Conservation (phyloP, 163 green algal species). For the Prototheca stagnorum region DNA sequence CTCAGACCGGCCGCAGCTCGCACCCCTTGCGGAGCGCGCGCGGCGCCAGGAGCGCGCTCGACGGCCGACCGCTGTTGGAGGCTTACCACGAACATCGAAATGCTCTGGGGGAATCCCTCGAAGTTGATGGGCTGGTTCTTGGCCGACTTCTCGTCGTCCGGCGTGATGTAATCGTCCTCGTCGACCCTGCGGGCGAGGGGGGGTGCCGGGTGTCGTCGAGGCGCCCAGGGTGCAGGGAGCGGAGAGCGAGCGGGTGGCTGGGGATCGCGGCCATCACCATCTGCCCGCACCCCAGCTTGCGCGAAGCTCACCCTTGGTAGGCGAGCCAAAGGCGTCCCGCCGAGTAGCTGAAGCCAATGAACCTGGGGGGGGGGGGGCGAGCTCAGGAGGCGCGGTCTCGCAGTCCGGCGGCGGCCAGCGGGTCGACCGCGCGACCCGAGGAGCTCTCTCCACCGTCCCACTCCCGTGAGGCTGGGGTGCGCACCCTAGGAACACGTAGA, state of each 20-base stretch:
- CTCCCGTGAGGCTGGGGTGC: no score
- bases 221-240: background rate
- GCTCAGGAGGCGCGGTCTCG: background rate
- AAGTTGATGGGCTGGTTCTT: background rate
- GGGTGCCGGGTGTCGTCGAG: background rate
- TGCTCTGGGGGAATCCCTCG: background rate
- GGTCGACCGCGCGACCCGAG: constrained; percentile 3
- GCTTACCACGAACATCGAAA: constrained; percentile 1
- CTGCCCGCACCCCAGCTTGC: background rate
- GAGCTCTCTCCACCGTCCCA: no score
- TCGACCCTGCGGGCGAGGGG: background rate
- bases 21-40: background rate
- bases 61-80: no score
- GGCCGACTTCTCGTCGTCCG: background rate
- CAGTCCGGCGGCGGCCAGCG: background rate
- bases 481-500: constrained; percentile 1
- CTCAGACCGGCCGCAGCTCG: background rate
- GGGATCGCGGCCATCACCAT: background rate
- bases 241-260: background rate
- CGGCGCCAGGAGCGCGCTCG: no score
- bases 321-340: constrained; percentile 11
- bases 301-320: constrained; percentile 9
- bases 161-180: background rate
- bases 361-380: background rate
- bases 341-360: constrained; percentile 10